phyloP scores from a whole-genome alignment of 2,329 filamentous ascomycete species.

The Pseudocercospora eumusae region DNA sequence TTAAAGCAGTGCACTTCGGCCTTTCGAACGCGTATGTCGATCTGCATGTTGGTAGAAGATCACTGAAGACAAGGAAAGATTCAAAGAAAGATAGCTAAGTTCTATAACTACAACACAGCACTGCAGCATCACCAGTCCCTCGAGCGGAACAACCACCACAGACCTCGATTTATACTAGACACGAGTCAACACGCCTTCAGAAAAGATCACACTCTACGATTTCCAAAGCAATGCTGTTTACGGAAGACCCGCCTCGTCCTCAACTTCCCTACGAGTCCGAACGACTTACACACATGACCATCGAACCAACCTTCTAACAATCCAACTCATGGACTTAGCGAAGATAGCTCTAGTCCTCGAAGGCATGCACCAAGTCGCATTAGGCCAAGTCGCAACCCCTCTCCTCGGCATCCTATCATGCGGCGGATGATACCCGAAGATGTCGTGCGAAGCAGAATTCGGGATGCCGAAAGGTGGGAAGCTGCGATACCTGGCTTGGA shows the following conservation, averaged over 20 bases:
- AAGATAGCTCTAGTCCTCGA: constrained; percentile 29
- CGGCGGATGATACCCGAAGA: constrained; percentile 34
- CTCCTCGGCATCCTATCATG: constrained; percentile 29
- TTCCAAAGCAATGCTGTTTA: constrained; percentile 58
- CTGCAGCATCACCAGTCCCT: not conserved
- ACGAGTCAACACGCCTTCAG: not conserved
- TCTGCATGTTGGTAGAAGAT: too few relatives aligned
- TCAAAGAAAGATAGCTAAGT: not conserved
- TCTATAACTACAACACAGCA: not conserved
- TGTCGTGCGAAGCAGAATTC: constrained; percentile 24
- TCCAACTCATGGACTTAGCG: constrained; percentile 31
- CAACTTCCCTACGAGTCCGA: constrained; percentile 30
- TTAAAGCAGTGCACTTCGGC: not conserved
- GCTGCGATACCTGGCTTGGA: constrained; percentile 25
- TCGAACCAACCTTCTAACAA: constrained; percentile 26
- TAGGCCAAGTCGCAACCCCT: constrained; percentile 27
- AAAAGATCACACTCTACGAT: constrained; percentile 25
- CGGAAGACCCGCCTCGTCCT: constrained; percentile 62
- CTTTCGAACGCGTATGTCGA: not conserved
- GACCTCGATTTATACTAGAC: not conserved
- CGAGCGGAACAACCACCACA: not conserved
- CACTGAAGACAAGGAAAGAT: not conserved
- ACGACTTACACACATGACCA: constrained; percentile 22
- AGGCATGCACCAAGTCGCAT: constrained; percentile 7
- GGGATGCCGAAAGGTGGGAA: constrained; percentile 32